Base-by-base conservation (phyloP, 352 stramenopile genomes). In the Globisporangium takayamanum region DNA sequence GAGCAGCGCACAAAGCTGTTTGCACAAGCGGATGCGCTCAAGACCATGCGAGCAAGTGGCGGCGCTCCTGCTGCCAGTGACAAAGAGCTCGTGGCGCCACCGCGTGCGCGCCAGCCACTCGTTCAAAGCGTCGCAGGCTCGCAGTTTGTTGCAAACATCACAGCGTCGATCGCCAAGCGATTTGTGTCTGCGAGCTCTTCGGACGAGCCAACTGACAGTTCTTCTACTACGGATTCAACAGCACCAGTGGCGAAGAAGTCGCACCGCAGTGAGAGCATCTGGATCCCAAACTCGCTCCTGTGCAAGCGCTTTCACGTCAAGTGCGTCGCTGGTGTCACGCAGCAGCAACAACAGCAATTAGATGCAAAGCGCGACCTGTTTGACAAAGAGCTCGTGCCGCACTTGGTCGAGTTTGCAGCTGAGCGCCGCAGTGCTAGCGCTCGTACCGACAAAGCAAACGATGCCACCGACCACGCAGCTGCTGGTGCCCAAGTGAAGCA, bases 281-380 rank as follows among this genome's bases (percentile, higher is more conserved):
- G 83, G 81, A 73, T 87, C 26, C 85, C 85, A 5, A 81, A 78
- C 33, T 64, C 72, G 10, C 50, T 95, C 22, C 68, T 95, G 0
- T 93, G 85, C 65, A 95, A 95, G 60, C 85, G 85, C 5, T 95
- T 92, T 57, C 81, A 76, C 42, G 74, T 91, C 2, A 87, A 89
- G 41, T 89, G 80, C 37, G 41, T 66, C 25, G 28, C 49, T 28
- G 69, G 64, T 47, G 61, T 18, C n/a, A 69, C 69, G 2, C 69
- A 6, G 65, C 61, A 7, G 62, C 62, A 2, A 68, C 60, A 2
- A 57, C 52, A 50, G 68, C 63, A 30, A 26, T 12, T 51, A 5
- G 63, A 62, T 10, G 65, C 74, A 15, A 73, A 72, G 45, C 67
- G 50, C 2, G 72, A 88, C 25, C 60, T 91, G 30, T 94, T 91